Conservation (phyloP, 2,329 filamentous ascomycete species). For the Trichoderma polysporum region DNA sequence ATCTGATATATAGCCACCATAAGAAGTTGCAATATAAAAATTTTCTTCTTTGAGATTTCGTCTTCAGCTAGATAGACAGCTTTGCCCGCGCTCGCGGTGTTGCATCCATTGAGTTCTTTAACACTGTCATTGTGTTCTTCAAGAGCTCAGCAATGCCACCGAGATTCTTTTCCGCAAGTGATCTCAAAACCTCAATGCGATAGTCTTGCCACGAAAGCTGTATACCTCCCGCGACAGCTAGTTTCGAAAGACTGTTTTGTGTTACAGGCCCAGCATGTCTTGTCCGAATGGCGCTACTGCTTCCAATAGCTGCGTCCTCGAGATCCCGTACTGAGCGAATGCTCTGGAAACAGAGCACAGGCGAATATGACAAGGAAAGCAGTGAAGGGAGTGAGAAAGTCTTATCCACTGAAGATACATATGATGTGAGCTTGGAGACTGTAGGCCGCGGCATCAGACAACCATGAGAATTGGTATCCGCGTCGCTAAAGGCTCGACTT, state of each 20-base stretch:
- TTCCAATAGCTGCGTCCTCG: conserved; percentile 54
- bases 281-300: conserved; percentile 40
- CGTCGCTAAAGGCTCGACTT: conserved; percentile 64
- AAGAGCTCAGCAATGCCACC: conserved; percentile 69
- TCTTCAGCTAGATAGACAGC: neutral
- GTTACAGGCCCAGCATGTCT: conserved; percentile 70
- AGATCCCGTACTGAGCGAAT: conserved; percentile 55
- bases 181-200: conserved; percentile 67
- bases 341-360: conserved; percentile 55
- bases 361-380: conserved; percentile 61
- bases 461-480: conserved; percentile 62
- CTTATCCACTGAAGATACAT: conserved; percentile 50
- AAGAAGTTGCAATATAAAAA: conserved; percentile 5
- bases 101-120: conserved; percentile 53
- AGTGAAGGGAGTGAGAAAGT: conserved; percentile 47
- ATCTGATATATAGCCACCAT: conserved; percentile 8
- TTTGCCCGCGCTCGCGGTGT: conserved; percentile 27
- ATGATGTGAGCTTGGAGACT: conserved; percentile 46
- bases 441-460: conserved; percentile 50
- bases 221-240: conserved; percentile 66
- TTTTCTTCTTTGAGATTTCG: neutral
- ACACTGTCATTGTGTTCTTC: conserved; percentile 76
- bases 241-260: conserved; percentile 60
- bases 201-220: conserved; percentile 72
- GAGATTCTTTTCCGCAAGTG: conserved; percentile 64